Evolutionary conservation across 1,139 yeast species (phyloP).

Genomic region (Saccharomyces hybrid): DNA sequence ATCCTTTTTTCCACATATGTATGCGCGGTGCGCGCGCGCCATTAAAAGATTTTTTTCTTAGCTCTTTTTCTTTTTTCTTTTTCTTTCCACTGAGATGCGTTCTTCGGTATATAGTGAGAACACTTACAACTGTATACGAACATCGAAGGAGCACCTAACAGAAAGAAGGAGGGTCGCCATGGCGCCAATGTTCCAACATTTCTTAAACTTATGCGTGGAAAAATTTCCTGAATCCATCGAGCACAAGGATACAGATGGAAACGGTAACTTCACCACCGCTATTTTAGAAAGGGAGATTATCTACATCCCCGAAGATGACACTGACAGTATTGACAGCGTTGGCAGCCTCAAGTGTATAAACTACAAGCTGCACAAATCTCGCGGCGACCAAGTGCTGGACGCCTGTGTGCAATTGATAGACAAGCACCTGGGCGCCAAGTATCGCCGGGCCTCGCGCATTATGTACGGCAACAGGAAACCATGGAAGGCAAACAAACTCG

Average conservation of each 20-base stretch:
- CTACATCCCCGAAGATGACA: not conserved
- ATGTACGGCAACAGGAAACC: constrained; percentile 17
- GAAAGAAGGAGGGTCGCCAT: not conserved
- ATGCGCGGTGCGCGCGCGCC: not conserved
- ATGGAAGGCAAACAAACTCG: constrained; percentile 23
- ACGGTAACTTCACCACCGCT: not conserved
- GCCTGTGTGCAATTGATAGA: constrained; percentile 14
- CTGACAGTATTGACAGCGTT: not conserved
- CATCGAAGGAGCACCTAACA: no score
- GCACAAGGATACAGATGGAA: not conserved
- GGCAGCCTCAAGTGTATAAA: not conserved
- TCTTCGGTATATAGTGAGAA: not conserved
- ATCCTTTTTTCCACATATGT: not conserved
- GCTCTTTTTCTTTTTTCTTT: not conserved
- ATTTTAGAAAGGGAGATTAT: not conserved
- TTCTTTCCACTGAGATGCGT: not conserved
- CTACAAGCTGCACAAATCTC: not conserved
- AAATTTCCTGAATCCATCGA: not conserved
- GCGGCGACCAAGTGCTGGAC: not conserved
- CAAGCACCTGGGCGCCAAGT: constrained; percentile 21
- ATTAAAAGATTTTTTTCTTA: constrained; percentile 6
- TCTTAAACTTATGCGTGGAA: not conserved
- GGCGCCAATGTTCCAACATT: not conserved
- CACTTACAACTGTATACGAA: not conserved
- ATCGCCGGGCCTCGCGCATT: constrained; percentile 12